Evolutionary conservation across 2,329 filamentous ascomycete genomes (phyloP).

Genomic region (Nigrospora sphaerica): DNA sequence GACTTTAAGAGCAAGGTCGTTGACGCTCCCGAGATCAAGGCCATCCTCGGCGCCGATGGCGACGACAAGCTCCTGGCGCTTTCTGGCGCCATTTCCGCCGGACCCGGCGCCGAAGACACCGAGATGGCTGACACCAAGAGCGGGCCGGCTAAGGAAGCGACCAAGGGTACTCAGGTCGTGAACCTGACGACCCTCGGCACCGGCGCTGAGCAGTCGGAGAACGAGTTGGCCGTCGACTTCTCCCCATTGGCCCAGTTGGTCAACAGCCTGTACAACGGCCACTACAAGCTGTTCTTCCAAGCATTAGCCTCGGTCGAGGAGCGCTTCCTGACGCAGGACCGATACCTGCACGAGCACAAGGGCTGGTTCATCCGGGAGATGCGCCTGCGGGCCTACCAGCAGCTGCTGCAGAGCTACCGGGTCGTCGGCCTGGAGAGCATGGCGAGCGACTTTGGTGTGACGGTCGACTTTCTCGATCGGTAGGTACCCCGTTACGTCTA

Average conservation of each 20-base stretch:
- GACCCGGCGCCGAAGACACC: conserved; percentile 68
- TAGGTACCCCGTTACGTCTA: conserved; percentile 35
- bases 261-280: conserved; percentile 83
- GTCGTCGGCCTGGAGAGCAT: conserved; percentile 96
- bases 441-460: conserved; percentile 95
- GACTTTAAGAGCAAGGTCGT: conserved; percentile 99
- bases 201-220: conserved; percentile 63
- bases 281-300: conserved; percentile 91
- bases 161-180: conserved; percentile 57
- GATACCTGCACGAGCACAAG: conserved; percentile 92
- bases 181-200: conserved; percentile 81
- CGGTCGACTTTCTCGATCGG: conserved; percentile 92
- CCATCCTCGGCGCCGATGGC: conserved; percentile 75
- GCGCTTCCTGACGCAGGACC: conserved; percentile 87
- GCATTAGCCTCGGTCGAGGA: conserved; percentile 87
- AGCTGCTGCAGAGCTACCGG: conserved; percentile 93
- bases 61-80: conserved; percentile 83
- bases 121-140: conserved; percentile 60
- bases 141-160: conserved; percentile 40
- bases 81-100: conserved; percentile 72
- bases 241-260: conserved; percentile 81
- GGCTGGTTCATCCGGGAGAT: conserved; percentile 98
- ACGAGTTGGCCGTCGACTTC: conserved; percentile 82
- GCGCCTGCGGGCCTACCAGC: conserved; percentile 92
- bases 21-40: conserved; percentile 96